Percentiles rank a stretch among this genome's conserved stretches.
Conservation (phyloP, 192 early-diverging fungal genomes). For the Coemansia furcata region DNA sequence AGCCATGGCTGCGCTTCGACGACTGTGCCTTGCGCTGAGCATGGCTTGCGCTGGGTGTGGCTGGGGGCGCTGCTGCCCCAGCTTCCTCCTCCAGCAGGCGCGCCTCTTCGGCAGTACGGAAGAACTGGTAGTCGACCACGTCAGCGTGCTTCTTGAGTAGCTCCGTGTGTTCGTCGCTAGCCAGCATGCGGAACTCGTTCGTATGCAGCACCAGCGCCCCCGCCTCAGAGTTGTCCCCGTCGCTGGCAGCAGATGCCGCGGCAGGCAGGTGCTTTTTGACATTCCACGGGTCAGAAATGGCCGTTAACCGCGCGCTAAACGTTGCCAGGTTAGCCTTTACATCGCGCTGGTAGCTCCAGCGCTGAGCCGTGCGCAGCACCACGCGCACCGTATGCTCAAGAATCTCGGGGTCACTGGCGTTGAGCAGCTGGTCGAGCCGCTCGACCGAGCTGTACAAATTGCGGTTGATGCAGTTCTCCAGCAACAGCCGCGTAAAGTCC, state of each 20-base stretch:
- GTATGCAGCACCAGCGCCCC: conserved; percentile 26
- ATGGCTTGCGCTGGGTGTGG: conserved; percentile 11
- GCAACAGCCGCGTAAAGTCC: conserved; percentile 72
- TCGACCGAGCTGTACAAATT: conserved; percentile 86
- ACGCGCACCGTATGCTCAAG: conserved; percentile 76
- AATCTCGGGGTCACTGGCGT: conserved; percentile 76
- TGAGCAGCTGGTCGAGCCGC: conserved; percentile 78
- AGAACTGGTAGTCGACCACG: conserved; percentile 41
- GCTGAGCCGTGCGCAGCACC: conserved; percentile 83
- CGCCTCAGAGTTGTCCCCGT: not conserved
- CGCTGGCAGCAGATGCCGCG: not conserved
- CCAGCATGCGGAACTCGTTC: conserved; percentile 46
- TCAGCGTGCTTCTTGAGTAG: conserved; percentile 24
- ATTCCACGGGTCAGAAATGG: conserved; percentile 44
- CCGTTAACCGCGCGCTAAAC: conserved; percentile 38
- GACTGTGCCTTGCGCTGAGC: conserved; percentile 9
- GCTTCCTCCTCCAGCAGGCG: conserved; percentile 33
- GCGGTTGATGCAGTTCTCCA: conserved; percentile 95
- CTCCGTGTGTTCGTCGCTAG: conserved; percentile 11
- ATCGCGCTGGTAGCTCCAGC: conserved; percentile 81
- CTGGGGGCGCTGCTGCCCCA: not conserved
- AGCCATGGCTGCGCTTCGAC: not conserved
- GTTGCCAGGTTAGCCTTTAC: conserved; percentile 38
- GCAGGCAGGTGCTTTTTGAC: conserved; percentile 24
- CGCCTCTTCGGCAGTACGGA: conserved; percentile 48